A percentile compares a stretch with the other conserved stretches of the same genome.
phyloP scores from a whole-genome alignment of 176 grass and related monocot species.

The Echinochloa phyllopogon region DNA sequence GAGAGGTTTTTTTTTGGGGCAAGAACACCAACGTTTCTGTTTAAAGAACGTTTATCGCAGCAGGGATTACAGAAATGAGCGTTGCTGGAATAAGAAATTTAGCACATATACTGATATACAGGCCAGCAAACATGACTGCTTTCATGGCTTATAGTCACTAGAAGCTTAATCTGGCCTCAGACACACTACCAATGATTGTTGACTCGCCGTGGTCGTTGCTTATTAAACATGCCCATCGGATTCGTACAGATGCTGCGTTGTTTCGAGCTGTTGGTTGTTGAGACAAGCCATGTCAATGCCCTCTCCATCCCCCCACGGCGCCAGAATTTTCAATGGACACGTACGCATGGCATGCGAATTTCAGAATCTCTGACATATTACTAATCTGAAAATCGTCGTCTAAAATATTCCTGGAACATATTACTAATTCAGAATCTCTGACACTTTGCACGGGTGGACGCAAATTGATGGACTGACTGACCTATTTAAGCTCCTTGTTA shows the following conservation, averaged over 20 bases:
- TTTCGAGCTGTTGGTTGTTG: slow-evolving; percentile 54
- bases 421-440: slow-evolving; percentile 17
- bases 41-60: not conserved
- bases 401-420: slow-evolving; percentile 2
- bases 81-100: not conserved
- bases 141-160: not conserved
- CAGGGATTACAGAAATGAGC: not conserved
- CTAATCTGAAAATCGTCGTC: not conserved
- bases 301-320: not conserved
- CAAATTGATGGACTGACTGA: not conserved
- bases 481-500: not conserved
- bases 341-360: slow-evolving; percentile 8
- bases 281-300: slow-evolving; percentile 15
- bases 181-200: slow-evolving; percentile 4
- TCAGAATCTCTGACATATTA: no score
- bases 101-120: not conserved
- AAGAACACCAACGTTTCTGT: not conserved
- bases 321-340: slow-evolving; percentile 35
- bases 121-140: not conserved
- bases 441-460: slow-evolving; percentile 40
- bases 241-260: slow-evolving; percentile 29
- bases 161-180: not conserved
- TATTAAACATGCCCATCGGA: not conserved
- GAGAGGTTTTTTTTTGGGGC: not conserved
- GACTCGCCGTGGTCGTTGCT: not conserved